Base-by-base conservation (phyloP, 495 filamentous ascomycete genomes). In the Saxophila tyrrhenica region DNA sequence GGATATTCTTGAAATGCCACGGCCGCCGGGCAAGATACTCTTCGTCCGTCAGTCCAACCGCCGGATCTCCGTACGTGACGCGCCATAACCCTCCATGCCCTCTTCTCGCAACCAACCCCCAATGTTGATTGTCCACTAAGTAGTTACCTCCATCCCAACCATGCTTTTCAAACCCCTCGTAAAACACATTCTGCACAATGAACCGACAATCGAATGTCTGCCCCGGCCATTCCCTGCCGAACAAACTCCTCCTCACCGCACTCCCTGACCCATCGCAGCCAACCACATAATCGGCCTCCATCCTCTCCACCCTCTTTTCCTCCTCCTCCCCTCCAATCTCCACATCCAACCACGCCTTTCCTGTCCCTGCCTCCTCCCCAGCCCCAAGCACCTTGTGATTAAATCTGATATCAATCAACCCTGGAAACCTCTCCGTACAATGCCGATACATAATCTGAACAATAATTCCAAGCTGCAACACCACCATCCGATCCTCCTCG, bases 111-210 rank as follows among this genome's bases (percentile, higher is more conserved):
- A 65, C 49, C 19, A 65, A 46, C 9, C 59, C 62, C 55, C 60
- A 65, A 52, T 65, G 52, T 3, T 65, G 46, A 3, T 35, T 17
- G 24, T 65, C 64, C 16, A 61, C 23, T 25, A 65, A 46, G 38
- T 54, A 51, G 45, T 57, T 63, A 1, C 49, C 62, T 13, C 58
- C 54, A 7, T 52, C 45, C 53, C 55, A 63, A 17, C 63, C 55
- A 25, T 65, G 48, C 29, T 58, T 55, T 17, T 56, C 59, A 48
- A 65, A 65, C 11, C 56, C 56, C 25, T 59, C 56, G 39, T 59
- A 59, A 23, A 32, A 59, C 55, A 59, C 56, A 35, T 59, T 59
- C 51, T 59, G 56, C 8, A 59, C 56, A 13, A 59, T 44, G 23
- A 59, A 59, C 5, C 51, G 43, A 43, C 56, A 59, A 19, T 49